Base-by-base conservation (phyloP, 2,329 filamentous ascomycete genomes). In the Pseudopyrenochaeta lycopersici region DNA sequence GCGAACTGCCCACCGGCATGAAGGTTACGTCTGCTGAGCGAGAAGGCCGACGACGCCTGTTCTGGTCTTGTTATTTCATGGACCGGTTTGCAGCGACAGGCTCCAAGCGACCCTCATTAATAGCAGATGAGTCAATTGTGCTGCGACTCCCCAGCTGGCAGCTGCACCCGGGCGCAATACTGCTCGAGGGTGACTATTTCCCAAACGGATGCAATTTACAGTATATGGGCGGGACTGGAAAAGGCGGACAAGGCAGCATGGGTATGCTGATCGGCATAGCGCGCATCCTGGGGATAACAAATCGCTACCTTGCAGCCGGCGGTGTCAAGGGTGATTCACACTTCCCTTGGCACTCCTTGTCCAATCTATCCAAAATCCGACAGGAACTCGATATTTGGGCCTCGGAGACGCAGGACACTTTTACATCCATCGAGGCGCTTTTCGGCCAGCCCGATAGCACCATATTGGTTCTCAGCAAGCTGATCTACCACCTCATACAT, bases 291-390 rank as follows among this genome's bases (percentile, higher is more conserved):
- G 91, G 92, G 30, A 88, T 89, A 54, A 94, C 91, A 1, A 95
- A 93, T 67, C 85, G 88, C 54, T 96, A 96, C 73, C 82, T 96
- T 44, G 90, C 91, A 7, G 89, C 90, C 1, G 92, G 91, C 6
- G 92, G 92, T 30, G 90, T 95, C 50, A 95, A 94, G 76, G 91
- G 91, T 27, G 91, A 96, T 70, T 92, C 91, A 0, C 91, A 96
- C 73, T 96, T 96, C 61, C 92, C 92, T 9, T 96, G 92, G 92
- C 91, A 96, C 71, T 88, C 90, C 1, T 82, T 93, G 17, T 96
- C 92, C 5, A 93, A 90, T 56, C 81, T 96, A 1, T 95, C 91
- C 46, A 92, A 92, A 70, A 95, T 96, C 60, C 85, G 91, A 27
- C 90, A 93, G 60, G 90, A 95, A 66, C 81, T 96, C 20, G 91